phyloP scores from a whole-genome alignment of 2,329 filamentous ascomycete genomes.

The Berkeleyomyces basicola region DNA sequence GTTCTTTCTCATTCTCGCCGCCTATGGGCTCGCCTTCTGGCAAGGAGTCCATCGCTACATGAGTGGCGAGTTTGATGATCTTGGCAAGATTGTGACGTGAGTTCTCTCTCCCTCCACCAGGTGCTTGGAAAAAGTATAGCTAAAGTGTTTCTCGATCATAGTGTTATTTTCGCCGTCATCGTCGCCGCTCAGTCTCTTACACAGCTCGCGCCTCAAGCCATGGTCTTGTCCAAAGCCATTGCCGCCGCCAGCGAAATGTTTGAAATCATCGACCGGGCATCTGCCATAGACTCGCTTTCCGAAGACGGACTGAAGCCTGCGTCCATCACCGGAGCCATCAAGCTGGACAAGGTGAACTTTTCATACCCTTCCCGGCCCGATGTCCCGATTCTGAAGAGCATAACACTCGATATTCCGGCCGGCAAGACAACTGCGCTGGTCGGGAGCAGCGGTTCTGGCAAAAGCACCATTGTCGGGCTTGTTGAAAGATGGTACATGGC shows the following conservation, averaged over 20 bases:
- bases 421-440: constrained; percentile 38
- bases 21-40: constrained; percentile 35
- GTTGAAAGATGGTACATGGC: constrained; percentile 44
- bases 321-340: constrained; percentile 27
- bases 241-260: constrained; percentile 32
- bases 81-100: constrained; percentile 31
- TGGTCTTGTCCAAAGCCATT: constrained; percentile 29
- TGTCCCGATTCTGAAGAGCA: constrained; percentile 27
- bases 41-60: constrained; percentile 32
- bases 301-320: constrained; percentile 20
- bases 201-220: constrained; percentile 29
- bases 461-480: constrained; percentile 40
- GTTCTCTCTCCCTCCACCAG: constrained; percentile 11
- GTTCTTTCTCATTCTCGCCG: constrained; percentile 31
- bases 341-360: constrained; percentile 32
- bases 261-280: constrained; percentile 29
- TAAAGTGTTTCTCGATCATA: constrained; percentile 14
- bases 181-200: constrained; percentile 30
- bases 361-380: constrained; percentile 40
- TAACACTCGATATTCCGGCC: constrained; percentile 28
- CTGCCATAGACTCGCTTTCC: constrained; percentile 27
- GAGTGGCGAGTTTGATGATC: constrained; percentile 27
- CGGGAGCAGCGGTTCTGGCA: constrained; percentile 40
- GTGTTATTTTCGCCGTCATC: constrained; percentile 31
- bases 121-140: not conserved